Percentiles rank a stretch among this genome's conserved stretches.
phyloP scores from a whole-genome alignment of 306 rosid species.

The Myrica gale region DNA sequence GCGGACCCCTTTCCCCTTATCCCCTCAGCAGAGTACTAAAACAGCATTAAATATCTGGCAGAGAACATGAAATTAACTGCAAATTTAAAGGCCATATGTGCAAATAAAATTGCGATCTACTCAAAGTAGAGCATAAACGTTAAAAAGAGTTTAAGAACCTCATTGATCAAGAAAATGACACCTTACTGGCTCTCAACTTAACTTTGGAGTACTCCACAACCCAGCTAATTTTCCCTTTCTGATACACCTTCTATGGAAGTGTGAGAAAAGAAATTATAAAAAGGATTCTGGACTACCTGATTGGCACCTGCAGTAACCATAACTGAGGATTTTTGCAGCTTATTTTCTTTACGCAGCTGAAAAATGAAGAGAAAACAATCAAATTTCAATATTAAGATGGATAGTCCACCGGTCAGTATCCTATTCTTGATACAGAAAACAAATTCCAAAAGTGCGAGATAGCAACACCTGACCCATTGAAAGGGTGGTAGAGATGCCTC shows the following conservation, averaged over 20 bases:
- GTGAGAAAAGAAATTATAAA: slow-evolving; percentile 22
- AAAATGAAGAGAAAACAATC: slow-evolving; percentile 25
- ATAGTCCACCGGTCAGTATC: slow-evolving; percentile 6
- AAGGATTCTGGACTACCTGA: slow-evolving; percentile 65
- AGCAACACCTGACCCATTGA: neutral
- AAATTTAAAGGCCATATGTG: no score
- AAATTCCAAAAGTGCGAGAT: neutral
- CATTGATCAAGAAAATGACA: no score
- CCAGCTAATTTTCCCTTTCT: neutral
- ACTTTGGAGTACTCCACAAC: slow-evolving; percentile 1
- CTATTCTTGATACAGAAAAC: neutral
- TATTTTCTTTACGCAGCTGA: slow-evolving; percentile 78
- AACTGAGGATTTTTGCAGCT: slow-evolving; percentile 77
- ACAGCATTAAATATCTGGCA: neutral
- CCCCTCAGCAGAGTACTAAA: neutral
- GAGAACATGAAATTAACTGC: no score
- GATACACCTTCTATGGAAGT: slow-evolving; percentile 1
- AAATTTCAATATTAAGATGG: neutral
- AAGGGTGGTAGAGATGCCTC: neutral
- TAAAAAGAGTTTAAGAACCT: no score
- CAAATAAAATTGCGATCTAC: no score
- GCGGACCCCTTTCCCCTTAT: neutral
- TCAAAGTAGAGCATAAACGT: no score
- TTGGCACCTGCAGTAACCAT: slow-evolving; percentile 99
- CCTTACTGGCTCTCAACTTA: neutral